These are phyloP conservation scores for Endotrypanum monterogeii DNA, from an alignment of 208 protist genomes.

Conservation along the genomic window DNA sequence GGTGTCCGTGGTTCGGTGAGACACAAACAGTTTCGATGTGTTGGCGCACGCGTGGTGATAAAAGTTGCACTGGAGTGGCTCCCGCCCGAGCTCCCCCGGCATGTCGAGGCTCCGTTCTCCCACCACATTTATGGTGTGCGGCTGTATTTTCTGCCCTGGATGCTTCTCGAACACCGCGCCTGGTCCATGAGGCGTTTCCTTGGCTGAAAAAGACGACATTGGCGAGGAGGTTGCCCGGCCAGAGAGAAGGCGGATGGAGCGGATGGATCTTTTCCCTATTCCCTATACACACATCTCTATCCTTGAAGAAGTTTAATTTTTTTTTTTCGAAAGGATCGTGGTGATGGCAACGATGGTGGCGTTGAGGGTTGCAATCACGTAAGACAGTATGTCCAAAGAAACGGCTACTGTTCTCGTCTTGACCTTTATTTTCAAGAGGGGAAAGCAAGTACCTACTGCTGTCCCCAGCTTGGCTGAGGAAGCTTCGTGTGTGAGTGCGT, in stretches of 20 bases:
- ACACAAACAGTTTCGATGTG: constrained; percentile 11
- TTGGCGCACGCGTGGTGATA: constrained; percentile 14
- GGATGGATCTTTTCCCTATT: not conserved
- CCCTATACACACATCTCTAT: not conserved
- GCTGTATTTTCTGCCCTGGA: not conserved
- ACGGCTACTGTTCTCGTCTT: too few species aligned
- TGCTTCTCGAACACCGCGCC: too few species aligned
- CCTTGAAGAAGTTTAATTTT: too few species aligned
- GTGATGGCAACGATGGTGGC: too few species aligned
- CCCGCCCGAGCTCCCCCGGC: not conserved
- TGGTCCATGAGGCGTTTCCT: not conserved
- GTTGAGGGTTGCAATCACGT: not conserved
- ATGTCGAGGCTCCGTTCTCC: not conserved
- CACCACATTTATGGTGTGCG: not conserved
- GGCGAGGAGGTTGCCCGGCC: not conserved
- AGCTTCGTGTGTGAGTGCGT: not conserved
- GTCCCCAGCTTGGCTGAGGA: not conserved
- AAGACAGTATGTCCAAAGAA: not conserved
- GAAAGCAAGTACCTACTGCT: too few species aligned
- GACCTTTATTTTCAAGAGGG: too few species aligned
- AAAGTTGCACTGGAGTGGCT: constrained; percentile 6
- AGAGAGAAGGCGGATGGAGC: not conserved
- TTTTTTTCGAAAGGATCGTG: too few species aligned
- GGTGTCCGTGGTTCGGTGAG: constrained; percentile 6
- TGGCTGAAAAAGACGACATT: not conserved